Evolutionary conservation across 495 filamentous ascomycete genomes (phyloP).

Genomic region (Aspergillus funiculosus): DNA sequence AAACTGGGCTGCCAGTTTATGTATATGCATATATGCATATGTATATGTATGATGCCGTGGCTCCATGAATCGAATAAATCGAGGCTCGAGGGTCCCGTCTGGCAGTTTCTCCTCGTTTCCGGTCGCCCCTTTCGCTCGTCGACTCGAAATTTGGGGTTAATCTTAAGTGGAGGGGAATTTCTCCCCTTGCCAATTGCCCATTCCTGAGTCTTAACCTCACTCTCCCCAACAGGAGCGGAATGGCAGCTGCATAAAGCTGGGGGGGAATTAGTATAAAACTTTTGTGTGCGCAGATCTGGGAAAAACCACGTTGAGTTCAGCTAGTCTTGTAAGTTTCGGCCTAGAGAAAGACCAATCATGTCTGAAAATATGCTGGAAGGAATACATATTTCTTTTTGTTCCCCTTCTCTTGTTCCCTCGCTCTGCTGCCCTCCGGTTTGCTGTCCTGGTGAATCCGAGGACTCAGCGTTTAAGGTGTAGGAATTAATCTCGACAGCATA

Average conservation of each 20-base stretch:
- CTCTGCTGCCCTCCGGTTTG: neutral
- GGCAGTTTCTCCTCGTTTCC: slow-evolving; percentile 6
- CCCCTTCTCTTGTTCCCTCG: no score
- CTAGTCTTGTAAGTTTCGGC: neutral
- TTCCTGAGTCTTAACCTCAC: slow-evolving; percentile 6
- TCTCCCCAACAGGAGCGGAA: neutral
- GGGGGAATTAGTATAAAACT: slow-evolving; percentile 8
- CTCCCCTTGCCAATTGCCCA: slow-evolving; percentile 1
- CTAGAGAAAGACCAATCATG: slow-evolving; percentile 5
- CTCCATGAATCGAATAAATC: slow-evolving; percentile 38
- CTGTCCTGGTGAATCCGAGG: neutral
- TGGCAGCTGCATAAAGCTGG: slow-evolving; percentile 15
- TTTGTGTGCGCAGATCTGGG: slow-evolving; percentile 11
- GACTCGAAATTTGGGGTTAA: neutral
- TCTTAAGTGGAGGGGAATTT: no score
- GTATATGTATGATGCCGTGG: slow-evolving; percentile 38
- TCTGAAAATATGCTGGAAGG: slow-evolving; percentile 1
- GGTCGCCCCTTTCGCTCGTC: slow-evolving; percentile 1
- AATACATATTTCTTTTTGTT: slow-evolving; percentile 1
- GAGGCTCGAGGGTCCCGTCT: slow-evolving; percentile 5
- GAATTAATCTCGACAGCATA: slow-evolving; percentile 2
- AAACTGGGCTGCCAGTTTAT: slow-evolving; percentile 25
- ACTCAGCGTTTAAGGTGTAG: neutral
- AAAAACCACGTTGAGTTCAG: slow-evolving; percentile 13
- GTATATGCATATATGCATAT: no score